Evolutionary conservation across 305 asterid species (phyloP).

Genomic region (Lippia alba): DNA sequence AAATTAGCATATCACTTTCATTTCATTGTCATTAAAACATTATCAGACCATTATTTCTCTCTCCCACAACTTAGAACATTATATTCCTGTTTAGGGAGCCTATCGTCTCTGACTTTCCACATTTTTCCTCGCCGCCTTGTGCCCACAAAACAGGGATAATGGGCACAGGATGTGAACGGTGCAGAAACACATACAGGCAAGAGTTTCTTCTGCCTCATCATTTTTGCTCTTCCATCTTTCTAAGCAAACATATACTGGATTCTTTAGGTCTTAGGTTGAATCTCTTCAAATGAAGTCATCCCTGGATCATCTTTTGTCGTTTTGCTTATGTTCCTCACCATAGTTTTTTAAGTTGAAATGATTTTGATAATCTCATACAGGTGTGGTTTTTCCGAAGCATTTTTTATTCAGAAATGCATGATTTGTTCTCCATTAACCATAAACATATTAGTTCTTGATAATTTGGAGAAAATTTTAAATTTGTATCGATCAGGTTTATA

Average conservation of each 20-base stretch:
- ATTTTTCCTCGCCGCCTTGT: background rate
- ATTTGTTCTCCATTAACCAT: background rate
- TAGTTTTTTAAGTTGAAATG: background rate
- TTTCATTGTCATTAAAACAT: background rate
- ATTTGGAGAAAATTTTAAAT: background rate
- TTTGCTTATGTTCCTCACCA: too few relatives aligned
- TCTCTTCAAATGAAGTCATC: background rate
- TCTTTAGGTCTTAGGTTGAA: background rate
- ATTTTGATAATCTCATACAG: background rate
- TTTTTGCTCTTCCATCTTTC: background rate
- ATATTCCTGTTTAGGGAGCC: background rate
- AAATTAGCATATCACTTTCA: background rate
- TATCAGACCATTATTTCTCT: background rate
- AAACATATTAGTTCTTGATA: background rate
- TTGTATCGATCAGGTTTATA: background rate
- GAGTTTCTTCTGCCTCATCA: background rate
- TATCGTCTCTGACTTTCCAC: background rate
- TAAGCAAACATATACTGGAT: background rate
- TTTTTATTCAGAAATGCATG: background rate
- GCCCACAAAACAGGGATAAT: background rate
- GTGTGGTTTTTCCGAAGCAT: background rate
- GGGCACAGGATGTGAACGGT: background rate
- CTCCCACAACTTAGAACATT: background rate
- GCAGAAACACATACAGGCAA: background rate
- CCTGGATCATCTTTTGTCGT: too few relatives aligned